Percentiles rank a stretch among this genome's conserved stretches.
Conservation (phyloP, 768 basidiomycete genomes). For the Lactarius psammicola region DNA sequence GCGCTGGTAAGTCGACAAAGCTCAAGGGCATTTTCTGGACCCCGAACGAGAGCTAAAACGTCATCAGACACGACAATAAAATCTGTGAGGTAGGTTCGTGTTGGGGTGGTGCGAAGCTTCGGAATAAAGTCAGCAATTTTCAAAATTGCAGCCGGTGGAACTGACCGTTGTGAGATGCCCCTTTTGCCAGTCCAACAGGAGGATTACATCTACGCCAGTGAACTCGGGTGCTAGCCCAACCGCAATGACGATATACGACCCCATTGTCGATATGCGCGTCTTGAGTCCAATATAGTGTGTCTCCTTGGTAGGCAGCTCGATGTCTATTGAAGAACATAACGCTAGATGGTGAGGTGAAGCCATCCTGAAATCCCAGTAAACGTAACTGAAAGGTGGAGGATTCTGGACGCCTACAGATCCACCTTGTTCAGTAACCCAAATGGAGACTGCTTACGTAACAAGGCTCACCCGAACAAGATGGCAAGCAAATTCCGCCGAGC, state of each 20-base stretch:
- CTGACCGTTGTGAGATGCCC: slow-evolving; percentile 1
- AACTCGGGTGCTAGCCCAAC: not conserved
- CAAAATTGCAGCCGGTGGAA: not conserved
- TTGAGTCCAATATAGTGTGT: slow-evolving; percentile 3
- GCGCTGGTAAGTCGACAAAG: not conserved
- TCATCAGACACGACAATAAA: slow-evolving; percentile 8
- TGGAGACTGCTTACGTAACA: not conserved
- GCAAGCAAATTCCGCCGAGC: not conserved
- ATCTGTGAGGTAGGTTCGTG: slow-evolving; percentile 9
- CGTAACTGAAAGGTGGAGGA: slow-evolving; percentile 12
- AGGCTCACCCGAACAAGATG: slow-evolving; percentile 6
- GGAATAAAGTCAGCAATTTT: not conserved
- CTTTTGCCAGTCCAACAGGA: slow-evolving; percentile 12
- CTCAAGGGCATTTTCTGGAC: slow-evolving; percentile 9
- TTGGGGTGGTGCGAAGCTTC: not conserved
- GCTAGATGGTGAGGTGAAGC: slow-evolving; percentile 5
- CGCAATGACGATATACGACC: slow-evolving; percentile 1
- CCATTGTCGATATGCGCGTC: slow-evolving; percentile 1
- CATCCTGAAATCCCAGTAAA: slow-evolving; percentile 4
- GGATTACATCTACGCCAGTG: slow-evolving; percentile 1
- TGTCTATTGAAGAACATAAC: not conserved
- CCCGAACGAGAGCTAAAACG: slow-evolving; percentile 7
- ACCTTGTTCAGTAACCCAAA: not conserved
- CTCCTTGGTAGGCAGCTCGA: slow-evolving; percentile 2
- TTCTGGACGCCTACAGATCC: not conserved